Evolutionary conservation across 116 monocot genomes (phyloP).

Genomic region (Phalaenopsis hybrid): DNA sequence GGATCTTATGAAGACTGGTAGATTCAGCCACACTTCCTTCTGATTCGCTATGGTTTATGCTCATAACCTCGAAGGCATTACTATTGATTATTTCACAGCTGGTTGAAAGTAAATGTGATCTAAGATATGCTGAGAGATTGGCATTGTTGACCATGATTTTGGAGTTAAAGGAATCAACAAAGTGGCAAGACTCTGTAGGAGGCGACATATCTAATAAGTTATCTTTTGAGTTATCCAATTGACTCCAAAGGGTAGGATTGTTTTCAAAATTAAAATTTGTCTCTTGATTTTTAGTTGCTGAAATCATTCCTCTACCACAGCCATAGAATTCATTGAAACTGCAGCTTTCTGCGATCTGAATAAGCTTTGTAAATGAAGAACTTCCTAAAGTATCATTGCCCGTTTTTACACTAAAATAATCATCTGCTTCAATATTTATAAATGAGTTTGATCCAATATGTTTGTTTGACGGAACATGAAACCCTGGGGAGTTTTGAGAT

Average conservation of each 20-base stretch:
- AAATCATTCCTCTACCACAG: slow-evolving; percentile 13
- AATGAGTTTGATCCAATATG: slow-evolving; percentile 11
- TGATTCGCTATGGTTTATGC: not conserved
- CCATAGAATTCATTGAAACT: slow-evolving; percentile 10
- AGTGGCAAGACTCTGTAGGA: slow-evolving; percentile 7
- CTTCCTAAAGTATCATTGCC: slow-evolving; percentile 1
- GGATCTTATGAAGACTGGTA: slow-evolving; percentile 2
- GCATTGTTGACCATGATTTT: slow-evolving; percentile 11
- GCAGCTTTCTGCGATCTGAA: slow-evolving; percentile 8
- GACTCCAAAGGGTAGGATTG: slow-evolving; percentile 4
- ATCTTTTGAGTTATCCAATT: slow-evolving; percentile 6
- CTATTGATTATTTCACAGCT: slow-evolving; percentile 1
- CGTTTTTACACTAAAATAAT: slow-evolving; percentile 35
- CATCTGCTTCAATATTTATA: slow-evolving; percentile 23
- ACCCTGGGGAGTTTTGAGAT: slow-evolving; percentile 48
- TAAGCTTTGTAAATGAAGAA: slow-evolving; percentile 16
- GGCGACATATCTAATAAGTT: slow-evolving; percentile 7
- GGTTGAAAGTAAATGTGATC: slow-evolving; percentile 3
- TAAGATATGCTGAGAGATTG: slow-evolving; percentile 5
- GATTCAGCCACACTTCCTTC: slow-evolving; percentile 15
- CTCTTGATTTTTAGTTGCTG: slow-evolving; percentile 9
- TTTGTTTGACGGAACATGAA: slow-evolving; percentile 20
- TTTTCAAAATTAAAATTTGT: not conserved
- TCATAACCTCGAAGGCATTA: slow-evolving; percentile 1
- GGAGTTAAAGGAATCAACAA: slow-evolving; percentile 10